Percentiles rank a stretch among this genome's conserved stretches.
These are phyloP conservation scores for Tolypocladium pustulatum DNA, from an alignment of 2,329 filamentous ascomycete genomes.

Conservation along the genomic window DNA sequence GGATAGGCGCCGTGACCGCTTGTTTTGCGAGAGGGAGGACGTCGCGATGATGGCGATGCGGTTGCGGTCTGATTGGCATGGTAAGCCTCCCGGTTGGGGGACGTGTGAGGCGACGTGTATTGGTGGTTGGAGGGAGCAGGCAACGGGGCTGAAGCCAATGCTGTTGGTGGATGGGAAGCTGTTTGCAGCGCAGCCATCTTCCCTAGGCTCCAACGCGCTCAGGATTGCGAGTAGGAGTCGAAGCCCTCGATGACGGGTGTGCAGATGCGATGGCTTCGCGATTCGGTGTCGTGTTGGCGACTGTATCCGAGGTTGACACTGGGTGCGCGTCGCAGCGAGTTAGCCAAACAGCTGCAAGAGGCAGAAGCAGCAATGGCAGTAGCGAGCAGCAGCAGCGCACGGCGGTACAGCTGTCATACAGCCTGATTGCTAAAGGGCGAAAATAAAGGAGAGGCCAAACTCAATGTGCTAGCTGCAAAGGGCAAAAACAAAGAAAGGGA, in stretches of 20 bases:
- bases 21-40: slow-evolving; percentile 39
- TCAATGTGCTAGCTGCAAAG: not conserved
- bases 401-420: not conserved
- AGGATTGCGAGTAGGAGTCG: slow-evolving; percentile 2
- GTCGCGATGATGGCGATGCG: slow-evolving; percentile 41
- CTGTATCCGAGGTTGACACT: not conserved
- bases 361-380: not conserved
- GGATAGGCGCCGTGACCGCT: slow-evolving; percentile 35
- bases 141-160: slow-evolving; percentile 37
- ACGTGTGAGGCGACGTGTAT: slow-evolving; percentile 41
- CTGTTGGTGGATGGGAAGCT: slow-evolving; percentile 43
- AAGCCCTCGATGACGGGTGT: slow-evolving; percentile 2
- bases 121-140: slow-evolving; percentile 37
- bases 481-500: slow-evolving; percentile 1
- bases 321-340: not conserved
- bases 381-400: not conserved
- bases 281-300: not conserved
- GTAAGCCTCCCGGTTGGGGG: slow-evolving; percentile 44
- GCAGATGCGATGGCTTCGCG: not conserved
- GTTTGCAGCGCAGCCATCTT: slow-evolving; percentile 50
- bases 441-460: not conserved
- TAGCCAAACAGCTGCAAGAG: not conserved
- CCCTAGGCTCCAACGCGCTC: slow-evolving; percentile 12
- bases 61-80: slow-evolving; percentile 39
- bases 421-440: not conserved